Percentiles rank a stretch among this genome's conserved stretches.
phyloP scores from a whole-genome alignment of 176 grass and related monocot species.

The Paspalum vaginatum region DNA sequence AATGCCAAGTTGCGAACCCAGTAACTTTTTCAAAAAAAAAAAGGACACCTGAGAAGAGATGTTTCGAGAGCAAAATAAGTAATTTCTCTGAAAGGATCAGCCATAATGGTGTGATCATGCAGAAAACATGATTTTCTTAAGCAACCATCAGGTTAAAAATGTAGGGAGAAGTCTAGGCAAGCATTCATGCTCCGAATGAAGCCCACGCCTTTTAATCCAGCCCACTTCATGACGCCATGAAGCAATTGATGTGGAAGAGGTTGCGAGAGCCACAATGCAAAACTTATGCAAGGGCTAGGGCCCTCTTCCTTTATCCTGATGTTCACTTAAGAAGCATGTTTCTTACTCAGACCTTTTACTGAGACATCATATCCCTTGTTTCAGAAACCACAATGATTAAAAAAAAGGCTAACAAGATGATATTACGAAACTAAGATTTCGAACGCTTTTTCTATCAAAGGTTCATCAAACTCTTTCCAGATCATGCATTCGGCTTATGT shows the following conservation, averaged over 20 bases:
- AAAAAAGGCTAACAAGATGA: not conserved
- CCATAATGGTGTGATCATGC: constrained; percentile 50
- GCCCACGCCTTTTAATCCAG: constrained; percentile 76
- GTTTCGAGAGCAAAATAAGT: constrained; percentile 5
- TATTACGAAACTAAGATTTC: not conserved
- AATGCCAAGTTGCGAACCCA: not conserved
- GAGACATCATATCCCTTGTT: constrained; percentile 73
- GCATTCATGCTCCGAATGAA: constrained; percentile 70
- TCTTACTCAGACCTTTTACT: constrained; percentile 79
- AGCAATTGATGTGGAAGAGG: constrained; percentile 69
- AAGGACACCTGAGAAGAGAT: too few relatives aligned
- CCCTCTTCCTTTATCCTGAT: constrained; percentile 58
- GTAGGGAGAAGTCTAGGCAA: constrained; percentile 85
- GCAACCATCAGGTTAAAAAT: constrained; percentile 38
- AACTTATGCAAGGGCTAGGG: constrained; percentile 65
- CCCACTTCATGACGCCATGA: constrained; percentile 57
- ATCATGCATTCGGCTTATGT: too few relatives aligned
- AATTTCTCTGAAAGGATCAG: constrained; percentile 63
- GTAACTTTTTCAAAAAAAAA: too few relatives aligned
- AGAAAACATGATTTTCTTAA: constrained; percentile 56
- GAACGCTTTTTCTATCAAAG: not conserved
- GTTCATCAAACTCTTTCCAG: not conserved
- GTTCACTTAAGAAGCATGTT: constrained; percentile 49
- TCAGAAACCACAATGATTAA: not conserved
- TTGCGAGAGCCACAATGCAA: constrained; percentile 66